Conservation (phyloP, 108 stramenopile species). For the Chaetoceros tenuissimus region DNA sequence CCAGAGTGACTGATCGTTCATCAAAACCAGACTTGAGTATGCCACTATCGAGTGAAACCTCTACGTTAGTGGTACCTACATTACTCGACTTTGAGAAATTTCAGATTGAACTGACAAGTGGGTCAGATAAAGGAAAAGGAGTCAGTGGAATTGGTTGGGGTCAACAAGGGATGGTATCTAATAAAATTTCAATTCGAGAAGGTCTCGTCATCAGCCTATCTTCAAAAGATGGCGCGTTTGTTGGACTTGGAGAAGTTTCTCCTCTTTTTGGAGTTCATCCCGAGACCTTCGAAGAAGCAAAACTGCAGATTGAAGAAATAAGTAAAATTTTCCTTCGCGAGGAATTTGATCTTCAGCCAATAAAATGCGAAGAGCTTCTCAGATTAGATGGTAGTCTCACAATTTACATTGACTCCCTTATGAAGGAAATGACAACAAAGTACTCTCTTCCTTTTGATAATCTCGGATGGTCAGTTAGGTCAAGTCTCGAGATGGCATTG, state of each 20-base stretch:
- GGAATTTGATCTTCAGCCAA: neutral
- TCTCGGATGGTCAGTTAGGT: slow-evolving; percentile 31
- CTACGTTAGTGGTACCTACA: slow-evolving; percentile 3
- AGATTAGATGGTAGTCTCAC: slow-evolving; percentile 42
- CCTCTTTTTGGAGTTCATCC: slow-evolving; percentile 62
- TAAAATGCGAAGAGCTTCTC: slow-evolving; percentile 23
- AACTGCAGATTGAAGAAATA: slow-evolving; percentile 36
- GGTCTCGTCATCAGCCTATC: slow-evolving; percentile 67
- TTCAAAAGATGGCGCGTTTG: slow-evolving; percentile 37
- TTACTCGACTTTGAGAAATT: slow-evolving; percentile 55
- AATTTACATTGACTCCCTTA: slow-evolving; percentile 26
- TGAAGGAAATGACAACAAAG: slow-evolving; percentile 19
- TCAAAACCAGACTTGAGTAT: slow-evolving; percentile 19
- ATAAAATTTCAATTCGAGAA: slow-evolving; percentile 21
- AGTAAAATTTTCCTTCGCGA: slow-evolving; percentile 15
- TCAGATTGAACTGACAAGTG: slow-evolving; percentile 28
- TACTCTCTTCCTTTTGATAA: slow-evolving; percentile 10
- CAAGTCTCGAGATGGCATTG: slow-evolving; percentile 80
- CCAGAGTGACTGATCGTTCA: slow-evolving; percentile 17
- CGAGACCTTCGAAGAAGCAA: slow-evolving; percentile 54
- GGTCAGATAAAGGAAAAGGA: slow-evolving; percentile 20
- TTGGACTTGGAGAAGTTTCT: slow-evolving; percentile 78
- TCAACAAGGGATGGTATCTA: slow-evolving; percentile 20
- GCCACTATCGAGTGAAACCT: neutral
- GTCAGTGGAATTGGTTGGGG: slow-evolving; percentile 75